Evolutionary conservation across 768 basidiomycete genomes (phyloP), one percentile per base, ranked within the genome.

Genomic region (Kwoniella bestiolae): DNA sequence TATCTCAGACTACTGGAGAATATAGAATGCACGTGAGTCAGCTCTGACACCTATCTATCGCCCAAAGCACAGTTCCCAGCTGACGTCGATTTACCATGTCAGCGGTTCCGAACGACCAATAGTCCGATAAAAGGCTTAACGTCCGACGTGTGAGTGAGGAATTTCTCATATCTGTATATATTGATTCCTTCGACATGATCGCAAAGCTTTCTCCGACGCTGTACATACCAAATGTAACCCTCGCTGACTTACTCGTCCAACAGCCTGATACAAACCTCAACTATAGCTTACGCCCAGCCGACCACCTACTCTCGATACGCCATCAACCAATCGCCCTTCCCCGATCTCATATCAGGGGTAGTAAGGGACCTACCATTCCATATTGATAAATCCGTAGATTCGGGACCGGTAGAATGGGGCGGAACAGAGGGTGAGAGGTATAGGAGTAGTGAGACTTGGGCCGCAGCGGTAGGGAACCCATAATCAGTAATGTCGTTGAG

Each of bases 101-200:
- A 75, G 75, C 88, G 92, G 7, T 89, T 95, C 72, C 86, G 91
- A 35, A 88, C 89, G 2, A 84, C 84, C 0, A 89, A 89, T 0
- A 92, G 91, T 18, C 88, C 92, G 0, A 85, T 94, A 63, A 92
- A 91, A 78, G 92, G 92, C 0, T 79, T 94, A 2, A 94, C 92
- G 1, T 65, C 75, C 21, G 75, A 76, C 32, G 66, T 80, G 70
- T 77, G 62, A 65, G 69, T 72, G 38, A 41, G 4, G 18, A 41
- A 3, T 5, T 35, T 50, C 4, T n/a, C 16, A 16, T 26, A 14
- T 18, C 31, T 7, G 6, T n/a, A 16, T 34, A 56, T 91, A 91
- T 0, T 47, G n/a, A 47, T 11, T 8, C 9, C 4, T 47, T 47
- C 23, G 38, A 41, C 18, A 41, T 41, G 38, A 41, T 41, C 8